Evolutionary conservation across 352 stramenopile species (phyloP).

Genomic region (Halophytophthora batemanensis): DNA sequence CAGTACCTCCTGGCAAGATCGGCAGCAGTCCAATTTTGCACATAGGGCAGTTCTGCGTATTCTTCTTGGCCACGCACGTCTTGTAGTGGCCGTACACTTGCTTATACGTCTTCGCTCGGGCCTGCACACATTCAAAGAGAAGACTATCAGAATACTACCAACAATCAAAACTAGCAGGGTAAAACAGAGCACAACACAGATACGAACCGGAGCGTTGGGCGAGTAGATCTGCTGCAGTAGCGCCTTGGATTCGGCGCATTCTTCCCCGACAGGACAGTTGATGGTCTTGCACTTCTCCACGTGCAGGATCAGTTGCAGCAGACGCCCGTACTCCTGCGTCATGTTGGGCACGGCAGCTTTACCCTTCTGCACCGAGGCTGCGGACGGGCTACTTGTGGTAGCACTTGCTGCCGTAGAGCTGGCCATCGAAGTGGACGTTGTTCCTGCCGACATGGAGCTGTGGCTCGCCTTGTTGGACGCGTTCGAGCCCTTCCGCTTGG

Average conservation of each 20-base stretch:
- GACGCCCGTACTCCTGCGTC: slow-evolving; percentile 77
- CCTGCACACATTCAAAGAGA: slow-evolving; percentile 15
- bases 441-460: slow-evolving; percentile 16
- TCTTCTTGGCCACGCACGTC: slow-evolving; percentile 73
- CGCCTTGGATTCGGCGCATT: slow-evolving; percentile 72
- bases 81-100: slow-evolving; percentile 85
- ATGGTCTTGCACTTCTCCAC: slow-evolving; percentile 74
- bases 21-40: slow-evolving; percentile 78
- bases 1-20: slow-evolving; percentile 31
- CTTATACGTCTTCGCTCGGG: slow-evolving; percentile 82
- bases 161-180: slow-evolving; percentile 1
- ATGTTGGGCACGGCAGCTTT: slow-evolving; percentile 59
- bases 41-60: slow-evolving; percentile 78
- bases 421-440: slow-evolving; percentile 14
- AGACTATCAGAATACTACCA: background rate
- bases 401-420: slow-evolving; percentile 5
- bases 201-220: slow-evolving; percentile 53
- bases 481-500: slow-evolving; percentile 26
- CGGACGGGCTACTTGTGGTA: slow-evolving; percentile 1
- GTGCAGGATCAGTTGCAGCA: slow-evolving; percentile 85
- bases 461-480: slow-evolving; percentile 16
- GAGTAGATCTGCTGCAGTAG: slow-evolving; percentile 75
- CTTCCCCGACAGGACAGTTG: slow-evolving; percentile 61
- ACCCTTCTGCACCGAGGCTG: slow-evolving; percentile 26
- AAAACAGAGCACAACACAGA: background rate